These are phyloP conservation scores for Coemansia sp. DNA, from an alignment of 192 early-diverging fungal species.

Conservation along the genomic window DNA sequence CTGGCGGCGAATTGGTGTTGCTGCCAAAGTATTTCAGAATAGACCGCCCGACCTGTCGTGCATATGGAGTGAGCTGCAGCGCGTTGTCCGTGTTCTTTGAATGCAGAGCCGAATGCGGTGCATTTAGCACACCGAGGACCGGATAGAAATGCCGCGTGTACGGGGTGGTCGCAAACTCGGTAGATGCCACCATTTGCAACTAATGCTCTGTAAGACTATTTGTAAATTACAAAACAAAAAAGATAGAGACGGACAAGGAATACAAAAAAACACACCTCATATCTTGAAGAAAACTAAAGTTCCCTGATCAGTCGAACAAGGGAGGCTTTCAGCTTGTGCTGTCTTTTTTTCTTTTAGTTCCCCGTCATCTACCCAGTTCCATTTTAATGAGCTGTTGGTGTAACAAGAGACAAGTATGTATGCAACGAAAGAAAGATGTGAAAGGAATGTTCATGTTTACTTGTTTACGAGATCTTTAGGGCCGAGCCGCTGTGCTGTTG, in stretches of 20 bases:
- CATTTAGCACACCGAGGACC: conserved; percentile 42
- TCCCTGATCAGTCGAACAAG: too few species aligned
- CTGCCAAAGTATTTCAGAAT: conserved; percentile 40
- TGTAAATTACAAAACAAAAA: background rate
- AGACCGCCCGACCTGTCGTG: conserved; percentile 39
- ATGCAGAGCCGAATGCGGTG: conserved; percentile 3
- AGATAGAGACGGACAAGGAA: background rate
- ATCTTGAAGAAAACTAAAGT: background rate
- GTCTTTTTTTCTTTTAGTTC: too few species aligned
- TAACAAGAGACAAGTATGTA: background rate
- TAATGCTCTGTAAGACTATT: background rate
- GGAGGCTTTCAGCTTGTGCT: too few species aligned
- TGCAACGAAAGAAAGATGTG: conserved; percentile 9
- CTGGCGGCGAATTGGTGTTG: background rate
- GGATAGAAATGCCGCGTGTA: conserved; percentile 47
- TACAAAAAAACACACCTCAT: background rate
- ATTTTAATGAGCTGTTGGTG: too few species aligned
- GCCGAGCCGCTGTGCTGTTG: background rate
- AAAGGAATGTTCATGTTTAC: background rate
- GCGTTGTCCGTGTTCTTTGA: background rate
- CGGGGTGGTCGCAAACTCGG: conserved; percentile 6
- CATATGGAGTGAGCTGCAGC: conserved; percentile 19
- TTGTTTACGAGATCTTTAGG: background rate
- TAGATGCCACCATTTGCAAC: conserved; percentile 12
- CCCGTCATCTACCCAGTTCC: too few species aligned